These are phyloP conservation scores for Diplodia sapinea DNA, from an alignment of 2,329 filamentous ascomycete genomes.

Conservation along the genomic window DNA sequence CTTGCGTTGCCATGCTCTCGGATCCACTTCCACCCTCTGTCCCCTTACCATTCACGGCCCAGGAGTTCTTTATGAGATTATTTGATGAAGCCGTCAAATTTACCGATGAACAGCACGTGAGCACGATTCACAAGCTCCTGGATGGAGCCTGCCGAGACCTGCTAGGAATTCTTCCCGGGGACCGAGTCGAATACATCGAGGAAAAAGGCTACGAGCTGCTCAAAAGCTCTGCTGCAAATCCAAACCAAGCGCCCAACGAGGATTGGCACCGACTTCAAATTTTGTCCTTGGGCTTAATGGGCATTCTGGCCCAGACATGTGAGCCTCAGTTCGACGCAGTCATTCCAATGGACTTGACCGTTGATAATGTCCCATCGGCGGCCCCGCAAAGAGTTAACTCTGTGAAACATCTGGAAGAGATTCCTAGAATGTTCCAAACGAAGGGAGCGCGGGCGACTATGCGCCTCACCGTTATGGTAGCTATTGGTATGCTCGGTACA, in stretches of 20 bases:
- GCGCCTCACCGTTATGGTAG: slow-evolving; percentile 41
- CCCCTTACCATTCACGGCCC: slow-evolving; percentile 43
- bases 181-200: slow-evolving; percentile 25
- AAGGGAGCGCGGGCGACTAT: slow-evolving; percentile 38
- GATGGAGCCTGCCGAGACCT: slow-evolving; percentile 46
- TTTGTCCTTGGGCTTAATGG: slow-evolving; percentile 14
- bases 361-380: neutral
- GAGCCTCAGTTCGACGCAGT: neutral
- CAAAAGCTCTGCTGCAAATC: neutral
- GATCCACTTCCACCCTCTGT: slow-evolving; percentile 41
- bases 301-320: slow-evolving; percentile 4
- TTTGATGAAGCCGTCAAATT: slow-evolving; percentile 40
- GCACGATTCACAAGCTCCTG: slow-evolving; percentile 43
- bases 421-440: slow-evolving; percentile 16
- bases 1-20: slow-evolving; percentile 45
- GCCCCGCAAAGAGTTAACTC: neutral
- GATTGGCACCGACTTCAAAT: neutral
- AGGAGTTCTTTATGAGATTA: slow-evolving; percentile 43
- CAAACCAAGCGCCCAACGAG: neutral
- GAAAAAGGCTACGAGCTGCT: slow-evolving; percentile 13
- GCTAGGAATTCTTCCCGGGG: slow-evolving; percentile 37
- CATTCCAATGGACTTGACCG: neutral
- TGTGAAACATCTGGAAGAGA: slow-evolving; percentile 3
- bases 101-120: slow-evolving; percentile 39
- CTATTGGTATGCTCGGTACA: slow-evolving; percentile 41